Percentiles rank a stretch among this genome's conserved stretches.
Evolutionary conservation across 352 stramenopile genomes (phyloP).

Genomic region (Thraustochytrium striatum): DNA sequence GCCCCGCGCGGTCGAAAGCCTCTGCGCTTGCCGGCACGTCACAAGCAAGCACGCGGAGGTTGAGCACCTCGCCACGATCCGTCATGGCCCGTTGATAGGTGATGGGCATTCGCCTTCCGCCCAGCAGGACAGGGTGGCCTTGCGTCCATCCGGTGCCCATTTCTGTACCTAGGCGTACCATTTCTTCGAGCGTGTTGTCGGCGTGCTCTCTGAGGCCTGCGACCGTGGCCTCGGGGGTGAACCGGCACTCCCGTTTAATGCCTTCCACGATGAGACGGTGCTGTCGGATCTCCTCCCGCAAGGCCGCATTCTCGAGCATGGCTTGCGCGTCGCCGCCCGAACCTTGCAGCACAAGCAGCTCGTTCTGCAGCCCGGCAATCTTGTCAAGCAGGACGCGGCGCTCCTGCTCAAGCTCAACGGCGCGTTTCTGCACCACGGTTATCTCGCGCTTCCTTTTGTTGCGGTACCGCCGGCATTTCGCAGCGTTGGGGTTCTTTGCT

Average conservation of each 20-base stretch:
- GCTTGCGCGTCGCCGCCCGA: not conserved
- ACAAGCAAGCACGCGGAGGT: not conserved
- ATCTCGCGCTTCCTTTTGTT: not conserved
- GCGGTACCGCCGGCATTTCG: not conserved
- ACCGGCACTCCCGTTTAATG: not conserved
- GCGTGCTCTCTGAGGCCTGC: not conserved
- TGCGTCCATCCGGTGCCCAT: not conserved
- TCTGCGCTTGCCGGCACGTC: not conserved
- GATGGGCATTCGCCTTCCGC: not conserved
- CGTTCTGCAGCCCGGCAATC: not conserved
- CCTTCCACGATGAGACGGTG: not conserved
- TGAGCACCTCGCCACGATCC: not conserved
- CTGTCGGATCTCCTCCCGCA: not conserved
- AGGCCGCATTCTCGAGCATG: not conserved
- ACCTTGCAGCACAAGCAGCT: not conserved
- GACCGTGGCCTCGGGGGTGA: not conserved
- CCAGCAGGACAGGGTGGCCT: not conserved
- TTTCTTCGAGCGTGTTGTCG: not conserved
- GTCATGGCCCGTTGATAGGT: not conserved
- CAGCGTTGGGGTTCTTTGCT: not conserved
- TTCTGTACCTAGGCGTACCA: not conserved
- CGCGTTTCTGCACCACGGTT: not conserved
- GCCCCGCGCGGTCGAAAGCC: not conserved
- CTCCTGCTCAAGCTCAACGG: not conserved
- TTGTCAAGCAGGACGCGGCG: not conserved